These are phyloP conservation scores for Populus nigra DNA, from an alignment of 345 rosid species.

Conservation along the genomic window DNA sequence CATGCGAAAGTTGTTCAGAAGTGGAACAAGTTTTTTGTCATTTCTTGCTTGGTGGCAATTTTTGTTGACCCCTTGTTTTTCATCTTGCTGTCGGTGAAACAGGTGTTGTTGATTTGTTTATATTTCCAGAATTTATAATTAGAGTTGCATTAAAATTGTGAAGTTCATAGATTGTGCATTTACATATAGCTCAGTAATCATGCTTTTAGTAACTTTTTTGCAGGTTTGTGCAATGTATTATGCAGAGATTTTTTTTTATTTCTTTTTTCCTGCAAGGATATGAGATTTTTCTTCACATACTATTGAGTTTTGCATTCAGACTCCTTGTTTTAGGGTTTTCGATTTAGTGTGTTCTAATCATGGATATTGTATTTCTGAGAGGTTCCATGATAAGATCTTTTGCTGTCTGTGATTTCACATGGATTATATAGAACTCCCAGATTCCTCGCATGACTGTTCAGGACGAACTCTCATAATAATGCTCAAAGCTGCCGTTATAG, in stretches of 20 bases:
- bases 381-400: not conserved
- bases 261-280: too few species aligned
- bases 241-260: too few species aligned
- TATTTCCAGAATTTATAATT: not conserved
- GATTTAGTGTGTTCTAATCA: not conserved
- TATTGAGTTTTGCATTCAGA: too few species aligned
- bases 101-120: slow-evolving; percentile 40
- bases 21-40: slow-evolving; percentile 70
- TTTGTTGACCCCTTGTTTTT: slow-evolving; percentile 81
- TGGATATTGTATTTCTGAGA: not conserved
- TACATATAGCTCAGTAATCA: not conserved
- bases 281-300: too few species aligned
- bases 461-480: not conserved
- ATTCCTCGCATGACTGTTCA: not conserved
- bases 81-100: slow-evolving; percentile 51
- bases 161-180: not conserved
- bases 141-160: not conserved
- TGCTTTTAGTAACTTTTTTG: not conserved
- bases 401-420: not conserved
- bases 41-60: slow-evolving; percentile 73
- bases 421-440: not conserved
- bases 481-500: not conserved
- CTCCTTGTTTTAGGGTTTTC: not conserved
- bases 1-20: slow-evolving; percentile 56
- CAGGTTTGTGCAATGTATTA: not conserved